Percentiles rank a stretch among this genome's conserved stretches.
Conservation (phyloP, 768 basidiomycete species). For the Mycena maculata region DNA sequence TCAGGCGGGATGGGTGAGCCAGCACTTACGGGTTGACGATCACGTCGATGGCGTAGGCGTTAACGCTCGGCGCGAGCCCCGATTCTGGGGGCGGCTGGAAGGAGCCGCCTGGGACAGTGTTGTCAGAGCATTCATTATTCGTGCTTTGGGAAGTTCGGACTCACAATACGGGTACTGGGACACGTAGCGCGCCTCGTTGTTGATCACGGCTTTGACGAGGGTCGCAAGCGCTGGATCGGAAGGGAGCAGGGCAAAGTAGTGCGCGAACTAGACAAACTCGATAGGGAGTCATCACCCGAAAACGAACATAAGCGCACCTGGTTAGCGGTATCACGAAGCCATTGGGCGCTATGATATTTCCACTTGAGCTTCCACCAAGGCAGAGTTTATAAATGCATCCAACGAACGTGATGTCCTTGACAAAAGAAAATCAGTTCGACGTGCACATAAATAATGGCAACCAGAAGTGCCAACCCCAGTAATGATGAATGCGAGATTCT, state of each 20-base stretch:
- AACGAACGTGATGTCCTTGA: slow-evolving; percentile 78
- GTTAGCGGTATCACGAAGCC: slow-evolving; percentile 86
- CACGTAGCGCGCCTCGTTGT: slow-evolving; percentile 82
- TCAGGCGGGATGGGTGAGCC: neutral
- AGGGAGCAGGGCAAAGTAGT: slow-evolving; percentile 70
- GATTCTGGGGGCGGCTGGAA: slow-evolving; percentile 87
- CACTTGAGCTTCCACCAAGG: neutral
- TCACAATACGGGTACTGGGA: slow-evolving; percentile 79
- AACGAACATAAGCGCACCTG: slow-evolving; percentile 56
- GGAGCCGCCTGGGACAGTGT: slow-evolving; percentile 59
- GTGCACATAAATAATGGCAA: neutral
- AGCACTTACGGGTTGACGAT: slow-evolving; percentile 76
- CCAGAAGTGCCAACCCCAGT: slow-evolving; percentile 65
- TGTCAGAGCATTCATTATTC: neutral
- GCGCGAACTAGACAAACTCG: slow-evolving; percentile 64
- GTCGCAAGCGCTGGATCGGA: slow-evolving; percentile 68
- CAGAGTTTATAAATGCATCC: neutral
- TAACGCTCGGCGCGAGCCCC: slow-evolving; percentile 69
- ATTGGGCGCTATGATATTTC: slow-evolving; percentile 69
- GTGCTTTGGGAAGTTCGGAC: slow-evolving; percentile 38
- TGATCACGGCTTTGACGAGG: slow-evolving; percentile 84
- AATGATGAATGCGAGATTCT: slow-evolving; percentile 84
- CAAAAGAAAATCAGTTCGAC: neutral
- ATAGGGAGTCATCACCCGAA: slow-evolving; percentile 13
- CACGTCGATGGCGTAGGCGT: slow-evolving; percentile 77